These are phyloP conservation scores for Oidiodendron maius DNA, from an alignment of 495 filamentous ascomycete species.

Conservation along the genomic window DNA sequence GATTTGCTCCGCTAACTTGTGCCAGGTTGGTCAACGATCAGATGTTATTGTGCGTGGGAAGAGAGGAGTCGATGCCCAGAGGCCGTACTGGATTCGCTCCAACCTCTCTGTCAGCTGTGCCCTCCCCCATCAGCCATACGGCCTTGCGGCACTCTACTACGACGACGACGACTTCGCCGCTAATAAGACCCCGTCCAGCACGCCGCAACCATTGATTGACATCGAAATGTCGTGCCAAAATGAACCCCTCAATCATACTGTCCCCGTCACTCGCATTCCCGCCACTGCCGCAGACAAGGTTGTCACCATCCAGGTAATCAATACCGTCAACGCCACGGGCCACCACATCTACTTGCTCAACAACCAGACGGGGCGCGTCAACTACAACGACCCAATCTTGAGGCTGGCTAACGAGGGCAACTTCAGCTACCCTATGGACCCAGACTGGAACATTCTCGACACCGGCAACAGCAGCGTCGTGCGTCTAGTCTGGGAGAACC, in stretches of 20 bases:
- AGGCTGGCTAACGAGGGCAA: slow-evolving; percentile 46
- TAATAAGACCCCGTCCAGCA: slow-evolving; percentile 23
- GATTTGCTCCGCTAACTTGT: background rate
- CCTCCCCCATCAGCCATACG: slow-evolving; percentile 32
- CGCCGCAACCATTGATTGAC: slow-evolving; percentile 31
- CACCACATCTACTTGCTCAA: slow-evolving; percentile 51
- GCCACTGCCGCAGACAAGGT: slow-evolving; percentile 23
- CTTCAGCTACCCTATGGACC: slow-evolving; percentile 39
- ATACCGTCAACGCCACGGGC: slow-evolving; percentile 42
- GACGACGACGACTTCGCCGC: slow-evolving; percentile 23
- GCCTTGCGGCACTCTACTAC: slow-evolving; percentile 45
- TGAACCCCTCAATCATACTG: slow-evolving; percentile 39
- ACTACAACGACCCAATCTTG: slow-evolving; percentile 56
- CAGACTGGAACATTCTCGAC: slow-evolving; percentile 51
- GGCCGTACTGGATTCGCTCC: slow-evolving; percentile 50
- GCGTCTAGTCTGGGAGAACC: slow-evolving; percentile 50
- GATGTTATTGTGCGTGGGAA: slow-evolving; percentile 41
- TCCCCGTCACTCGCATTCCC: slow-evolving; percentile 39
- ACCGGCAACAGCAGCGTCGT: slow-evolving; percentile 42
- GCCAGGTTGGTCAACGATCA: slow-evolving; percentile 57
- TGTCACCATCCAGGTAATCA: slow-evolving; percentile 37
- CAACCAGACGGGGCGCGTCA: slow-evolving; percentile 44
- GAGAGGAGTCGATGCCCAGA: slow-evolving; percentile 31
- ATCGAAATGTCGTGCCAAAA: slow-evolving; percentile 36
- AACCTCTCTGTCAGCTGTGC: slow-evolving; percentile 27